Base-by-base conservation (phyloP, 768 basidiomycete genomes). In the Symmetrospora coprosmae region DNA sequence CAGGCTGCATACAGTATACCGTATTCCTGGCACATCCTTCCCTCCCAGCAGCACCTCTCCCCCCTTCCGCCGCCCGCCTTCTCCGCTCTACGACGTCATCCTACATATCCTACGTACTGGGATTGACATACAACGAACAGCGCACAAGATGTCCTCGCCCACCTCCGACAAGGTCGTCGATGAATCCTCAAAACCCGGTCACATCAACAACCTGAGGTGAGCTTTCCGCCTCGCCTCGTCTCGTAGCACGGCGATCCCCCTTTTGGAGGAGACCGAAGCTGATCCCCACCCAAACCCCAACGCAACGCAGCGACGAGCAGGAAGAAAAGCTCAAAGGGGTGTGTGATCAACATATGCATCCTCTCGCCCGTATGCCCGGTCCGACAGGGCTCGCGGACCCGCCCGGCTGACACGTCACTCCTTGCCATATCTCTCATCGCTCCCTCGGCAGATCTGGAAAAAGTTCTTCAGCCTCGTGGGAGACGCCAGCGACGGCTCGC, bases 391-490 rank as follows among this genome's bases (percentile, higher is more conserved):
- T 47, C 23, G 13, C 50, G 13, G 5, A 17, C 19, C 30, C n/a
- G n/a, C 19, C 31, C 31, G 14, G 14, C 16, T 37, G 4, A 46
- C 19, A 39, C n/a, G n/a, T 21, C 14, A 23, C 30, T 45, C 41
- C 33, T 21, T 9, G 9, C 53, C 19, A n/a, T 16, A 52, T 39
- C 30, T 8, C 19, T 19, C 4, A 52, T 39, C 27, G 5, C n/a
- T n/a, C n/a, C n/a, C n/a, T n/a, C n/a, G n/a, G n/a, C 30, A 58
- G 55, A 46, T 58, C 23, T 58, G 55, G 55, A 58, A 58, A 58
- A 16, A 43, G 28, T 43, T 45, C 30, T 23, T 58, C 9, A 28
- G 37, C 55, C 28, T n/a, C 34, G 37, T 38, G 16, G 31, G 23
- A 43, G 39, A 40, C 6, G n/a, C n/a, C n/a, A n/a, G n/a, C n/a